phyloP scores from a whole-genome alignment of 2,329 filamentous ascomycete species.

The Aspergillus japonicus region DNA sequence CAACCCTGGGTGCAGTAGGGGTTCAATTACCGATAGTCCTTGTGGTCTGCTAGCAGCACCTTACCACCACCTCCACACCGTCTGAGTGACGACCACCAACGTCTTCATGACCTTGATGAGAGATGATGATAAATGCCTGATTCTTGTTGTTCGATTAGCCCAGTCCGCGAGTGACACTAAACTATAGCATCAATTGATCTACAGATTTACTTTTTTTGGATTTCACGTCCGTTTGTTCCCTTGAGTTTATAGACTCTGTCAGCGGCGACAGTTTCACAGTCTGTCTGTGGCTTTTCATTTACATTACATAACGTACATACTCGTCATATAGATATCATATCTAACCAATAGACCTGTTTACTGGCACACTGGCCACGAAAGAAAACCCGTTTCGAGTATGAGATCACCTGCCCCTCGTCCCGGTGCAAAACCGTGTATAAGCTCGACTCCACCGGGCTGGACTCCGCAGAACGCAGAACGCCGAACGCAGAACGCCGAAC shows the following conservation, averaged over 20 bases:
- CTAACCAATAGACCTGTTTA: no score
- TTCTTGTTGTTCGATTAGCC: slow-evolving; percentile 35
- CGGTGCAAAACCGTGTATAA: no score
- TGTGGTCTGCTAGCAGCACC: slow-evolving; percentile 30
- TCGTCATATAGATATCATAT: not conserved
- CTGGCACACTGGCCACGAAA: no score
- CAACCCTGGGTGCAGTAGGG: slow-evolving; percentile 33
- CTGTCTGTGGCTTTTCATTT: not conserved
- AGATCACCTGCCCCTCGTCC: no score
- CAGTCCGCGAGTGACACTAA: slow-evolving; percentile 30
- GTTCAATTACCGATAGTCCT: slow-evolving; percentile 12
- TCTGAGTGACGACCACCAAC: slow-evolving; percentile 26
- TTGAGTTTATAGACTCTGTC: not conserved
- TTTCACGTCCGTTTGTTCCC: not conserved
- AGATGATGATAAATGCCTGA: slow-evolving; percentile 46
- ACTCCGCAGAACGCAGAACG: no score
- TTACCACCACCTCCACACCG: slow-evolving; percentile 43
- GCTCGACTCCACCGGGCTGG: no score
- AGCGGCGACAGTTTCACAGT: not conserved
- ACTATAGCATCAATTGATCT: slow-evolving; percentile 34
- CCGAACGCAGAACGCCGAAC: no score
- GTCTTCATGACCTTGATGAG: slow-evolving; percentile 46
- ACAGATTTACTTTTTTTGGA: slow-evolving; percentile 16
- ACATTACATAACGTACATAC: not conserved
- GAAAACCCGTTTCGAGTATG: no score